A percentile compares a stretch with the other conserved stretches of the same genome.
phyloP scores from a whole-genome alignment of 306 rosid genomes.

The Ormosia semicastrata region DNA sequence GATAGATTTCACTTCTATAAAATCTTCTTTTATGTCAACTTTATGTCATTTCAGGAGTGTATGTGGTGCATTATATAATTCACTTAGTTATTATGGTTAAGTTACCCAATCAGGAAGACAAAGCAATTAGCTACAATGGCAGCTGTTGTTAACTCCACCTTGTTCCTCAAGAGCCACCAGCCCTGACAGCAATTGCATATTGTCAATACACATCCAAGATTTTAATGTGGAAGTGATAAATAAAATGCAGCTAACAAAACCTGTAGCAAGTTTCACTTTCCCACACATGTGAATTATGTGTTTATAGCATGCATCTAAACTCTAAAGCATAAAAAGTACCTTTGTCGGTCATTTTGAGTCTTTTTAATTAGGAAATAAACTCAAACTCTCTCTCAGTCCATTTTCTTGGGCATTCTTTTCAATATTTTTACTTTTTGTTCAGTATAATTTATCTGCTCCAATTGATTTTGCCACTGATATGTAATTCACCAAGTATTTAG shows the following conservation, averaged over 20 bases:
- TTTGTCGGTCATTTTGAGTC: neutral
- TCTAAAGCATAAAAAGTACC: neutral
- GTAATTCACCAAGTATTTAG: no score
- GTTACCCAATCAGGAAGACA: slow-evolving; percentile 86
- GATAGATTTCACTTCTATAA: neutral
- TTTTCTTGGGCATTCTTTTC: no score
- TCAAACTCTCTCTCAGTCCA: neutral
- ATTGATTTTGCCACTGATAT: no score
- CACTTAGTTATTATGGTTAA: neutral
- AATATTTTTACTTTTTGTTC: no score
- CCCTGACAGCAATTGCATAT: slow-evolving; percentile 55
- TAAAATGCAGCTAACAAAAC: slow-evolving; percentile 12
- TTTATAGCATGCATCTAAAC: neutral
- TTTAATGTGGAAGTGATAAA: neutral
- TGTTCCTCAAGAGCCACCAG: slow-evolving; percentile 89
- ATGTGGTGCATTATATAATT: slow-evolving; percentile 2
- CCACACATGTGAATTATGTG: neutral
- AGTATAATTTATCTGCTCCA: no score
- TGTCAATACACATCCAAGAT: slow-evolving; percentile 19
- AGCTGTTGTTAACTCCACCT: slow-evolving; percentile 64
- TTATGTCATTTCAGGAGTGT: neutral
- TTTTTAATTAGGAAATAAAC: neutral
- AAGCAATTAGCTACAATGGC: slow-evolving; percentile 66
- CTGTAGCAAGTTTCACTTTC: neutral
- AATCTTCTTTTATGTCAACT: neutral